These are phyloP conservation scores for Hirsutella thompsonii DNA, from an alignment of 2,329 filamentous ascomycete species.

Conservation along the genomic window DNA sequence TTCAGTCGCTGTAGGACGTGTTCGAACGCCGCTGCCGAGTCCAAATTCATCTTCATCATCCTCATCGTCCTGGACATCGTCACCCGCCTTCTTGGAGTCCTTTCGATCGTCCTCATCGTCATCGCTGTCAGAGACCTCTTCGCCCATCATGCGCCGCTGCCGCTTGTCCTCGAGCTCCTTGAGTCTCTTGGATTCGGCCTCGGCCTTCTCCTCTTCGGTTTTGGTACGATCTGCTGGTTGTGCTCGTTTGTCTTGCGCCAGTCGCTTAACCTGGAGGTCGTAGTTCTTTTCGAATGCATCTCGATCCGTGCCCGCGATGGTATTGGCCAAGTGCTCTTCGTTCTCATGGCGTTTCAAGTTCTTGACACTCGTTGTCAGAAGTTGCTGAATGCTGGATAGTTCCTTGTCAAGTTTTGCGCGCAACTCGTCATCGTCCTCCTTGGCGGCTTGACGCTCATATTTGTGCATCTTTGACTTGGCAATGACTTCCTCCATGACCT, in stretches of 20 bases:
- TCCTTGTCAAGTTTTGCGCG: conserved; percentile 76
- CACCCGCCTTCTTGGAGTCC: conserved; percentile 21
- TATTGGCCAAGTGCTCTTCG: conserved; percentile 11
- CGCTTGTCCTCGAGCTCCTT: conserved; percentile 75
- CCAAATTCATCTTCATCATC: conserved; percentile 45
- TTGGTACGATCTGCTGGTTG: conserved; percentile 80
- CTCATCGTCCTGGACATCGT: conserved; percentile 15
- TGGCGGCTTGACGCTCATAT: conserved; percentile 81
- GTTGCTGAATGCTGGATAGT: conserved; percentile 59
- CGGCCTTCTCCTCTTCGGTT: conserved; percentile 74
- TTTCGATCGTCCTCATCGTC: conserved; percentile 33
- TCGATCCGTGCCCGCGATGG: conserved; percentile 44
- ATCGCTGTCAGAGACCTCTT: conserved; percentile 55
- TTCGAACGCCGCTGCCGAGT: conserved; percentile 45
- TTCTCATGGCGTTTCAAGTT: conserved; percentile 18
- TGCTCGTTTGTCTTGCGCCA: conserved; percentile 74
- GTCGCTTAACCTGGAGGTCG: conserved; percentile 67
- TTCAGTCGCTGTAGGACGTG: conserved; percentile 42
- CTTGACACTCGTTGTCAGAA: conserved; percentile 44
- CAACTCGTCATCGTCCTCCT: conserved; percentile 87
- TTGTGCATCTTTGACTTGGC: conserved; percentile 95
- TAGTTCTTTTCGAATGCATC: conserved; percentile 73
- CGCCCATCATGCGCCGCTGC: conserved; percentile 75
- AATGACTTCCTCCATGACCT: conserved; percentile 96
- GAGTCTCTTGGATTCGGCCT: conserved; percentile 63